Conservation (phyloP, 495 filamentous ascomycete genomes). For the Achaetomiella virescens region DNA sequence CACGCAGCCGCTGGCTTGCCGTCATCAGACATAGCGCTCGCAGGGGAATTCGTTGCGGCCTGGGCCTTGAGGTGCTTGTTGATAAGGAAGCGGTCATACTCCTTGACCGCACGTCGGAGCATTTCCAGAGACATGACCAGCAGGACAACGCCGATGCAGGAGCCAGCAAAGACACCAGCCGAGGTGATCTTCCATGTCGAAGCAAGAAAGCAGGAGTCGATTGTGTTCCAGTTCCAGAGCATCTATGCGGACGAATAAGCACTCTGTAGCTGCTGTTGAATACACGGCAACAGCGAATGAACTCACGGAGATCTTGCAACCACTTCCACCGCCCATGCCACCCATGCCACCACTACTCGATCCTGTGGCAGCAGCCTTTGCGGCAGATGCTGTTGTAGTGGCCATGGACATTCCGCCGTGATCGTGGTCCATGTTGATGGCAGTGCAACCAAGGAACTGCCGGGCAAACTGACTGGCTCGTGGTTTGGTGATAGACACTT, state of each 20-base stretch:
- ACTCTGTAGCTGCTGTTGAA: too few species aligned
- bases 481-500: too few species aligned
- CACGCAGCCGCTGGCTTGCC: neutral
- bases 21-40: neutral
- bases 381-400: neutral
- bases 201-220: slow-evolving; percentile 67
- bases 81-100: slow-evolving; percentile 57
- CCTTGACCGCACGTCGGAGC: slow-evolving; percentile 51
- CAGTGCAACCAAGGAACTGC: neutral
- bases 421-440: slow-evolving; percentile 1
- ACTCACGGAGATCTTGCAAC: slow-evolving; percentile 16
- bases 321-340: slow-evolving; percentile 8
- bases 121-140: slow-evolving; percentile 60
- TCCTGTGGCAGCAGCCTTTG: neutral
- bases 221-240: slow-evolving; percentile 73
- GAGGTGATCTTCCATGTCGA: slow-evolving; percentile 59
- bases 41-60: neutral
- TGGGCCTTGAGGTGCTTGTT: slow-evolving; percentile 26
- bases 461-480: too few species aligned
- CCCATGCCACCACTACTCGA: slow-evolving; percentile 4
- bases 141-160: slow-evolving; percentile 62
- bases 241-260: slow-evolving; percentile 36
- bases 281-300: too few species aligned
- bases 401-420: slow-evolving; percentile 6
- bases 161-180: slow-evolving; percentile 56